phyloP scores from a whole-genome alignment of 2,329 filamentous ascomycete species.

The Paecilomyces sp. region DNA sequence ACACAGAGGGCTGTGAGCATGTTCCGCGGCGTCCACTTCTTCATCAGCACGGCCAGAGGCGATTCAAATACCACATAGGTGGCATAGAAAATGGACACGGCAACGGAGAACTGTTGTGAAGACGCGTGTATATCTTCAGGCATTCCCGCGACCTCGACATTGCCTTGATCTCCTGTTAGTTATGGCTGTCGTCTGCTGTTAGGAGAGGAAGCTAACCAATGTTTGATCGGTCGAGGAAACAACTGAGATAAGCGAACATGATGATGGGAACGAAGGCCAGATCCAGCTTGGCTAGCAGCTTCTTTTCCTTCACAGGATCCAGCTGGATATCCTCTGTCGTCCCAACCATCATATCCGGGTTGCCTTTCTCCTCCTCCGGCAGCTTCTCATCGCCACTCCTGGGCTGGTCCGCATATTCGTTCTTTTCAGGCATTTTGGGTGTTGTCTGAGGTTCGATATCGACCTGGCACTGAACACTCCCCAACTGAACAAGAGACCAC shows the following conservation, averaged over 20 bases:
- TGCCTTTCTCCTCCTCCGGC: background rate
- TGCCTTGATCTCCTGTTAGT: conserved; percentile 23
- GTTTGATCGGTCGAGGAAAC: conserved; percentile 50
- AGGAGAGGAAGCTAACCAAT: conserved; percentile 32
- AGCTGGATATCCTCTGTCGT: conserved; percentile 22
- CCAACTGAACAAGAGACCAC: background rate
- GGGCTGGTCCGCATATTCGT: background rate
- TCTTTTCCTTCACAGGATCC: conserved; percentile 40
- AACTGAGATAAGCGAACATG: conserved; percentile 49
- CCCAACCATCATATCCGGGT: conserved; percentile 3
- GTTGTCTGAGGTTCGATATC: background rate
- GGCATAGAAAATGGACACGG: conserved; percentile 46
- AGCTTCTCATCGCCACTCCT: background rate
- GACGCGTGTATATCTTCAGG: conserved; percentile 38
- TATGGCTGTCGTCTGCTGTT: background rate
- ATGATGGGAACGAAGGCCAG: conserved; percentile 45
- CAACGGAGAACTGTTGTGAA: conserved; percentile 38
- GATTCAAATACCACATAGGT: conserved; percentile 46
- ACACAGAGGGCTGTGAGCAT: conserved; percentile 34
- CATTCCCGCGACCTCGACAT: conserved; percentile 43
- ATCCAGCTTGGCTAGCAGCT: conserved; percentile 43
- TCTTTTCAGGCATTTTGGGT: background rate
- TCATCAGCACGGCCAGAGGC: conserved; percentile 42
- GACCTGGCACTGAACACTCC: background rate
- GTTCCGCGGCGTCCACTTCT: conserved; percentile 39